Evolutionary conservation across 306 rosid genomes (phyloP).

Genomic region (Luffa aegyptiaca): DNA sequence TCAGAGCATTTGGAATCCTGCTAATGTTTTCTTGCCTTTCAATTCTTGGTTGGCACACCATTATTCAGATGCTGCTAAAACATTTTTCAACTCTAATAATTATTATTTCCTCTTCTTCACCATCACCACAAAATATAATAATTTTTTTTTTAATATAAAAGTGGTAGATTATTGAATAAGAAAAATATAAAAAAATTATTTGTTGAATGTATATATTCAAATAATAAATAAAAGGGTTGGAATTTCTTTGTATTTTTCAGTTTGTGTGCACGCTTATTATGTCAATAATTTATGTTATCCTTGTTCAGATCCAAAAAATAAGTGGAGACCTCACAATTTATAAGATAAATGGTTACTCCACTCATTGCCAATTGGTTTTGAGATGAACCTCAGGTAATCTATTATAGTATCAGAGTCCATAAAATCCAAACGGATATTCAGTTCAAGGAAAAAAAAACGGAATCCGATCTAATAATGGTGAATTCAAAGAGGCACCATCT

Average conservation of each 20-base stretch:
- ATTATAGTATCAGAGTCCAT: no score
- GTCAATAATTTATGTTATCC: neutral
- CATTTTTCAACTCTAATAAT: neutral
- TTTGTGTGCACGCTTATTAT: neutral
- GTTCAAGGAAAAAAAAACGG: no score
- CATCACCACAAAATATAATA: neutral
- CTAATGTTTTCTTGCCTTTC: neutral
- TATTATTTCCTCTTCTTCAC: neutral
- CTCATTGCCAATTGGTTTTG: no score
- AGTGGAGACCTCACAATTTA: no score
- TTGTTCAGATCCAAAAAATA: no score
- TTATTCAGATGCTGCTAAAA: neutral
- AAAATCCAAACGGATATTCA: no score
- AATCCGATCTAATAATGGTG: no score
- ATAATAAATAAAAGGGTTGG: neutral
- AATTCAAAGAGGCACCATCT: no score
- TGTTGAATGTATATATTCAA: neutral
- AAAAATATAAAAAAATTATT: neutral
- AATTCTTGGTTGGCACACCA: conserved; percentile 7
- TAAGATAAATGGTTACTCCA: no score
- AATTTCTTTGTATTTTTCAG: neutral
- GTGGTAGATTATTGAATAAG: no score
- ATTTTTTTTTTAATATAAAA: neutral
- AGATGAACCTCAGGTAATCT: no score
- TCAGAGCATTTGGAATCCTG: neutral